These are phyloP conservation scores for Sphagnum tenellum DNA, from an alignment of 225 moss, liverwort and hornwort species.

Conservation along the genomic window DNA sequence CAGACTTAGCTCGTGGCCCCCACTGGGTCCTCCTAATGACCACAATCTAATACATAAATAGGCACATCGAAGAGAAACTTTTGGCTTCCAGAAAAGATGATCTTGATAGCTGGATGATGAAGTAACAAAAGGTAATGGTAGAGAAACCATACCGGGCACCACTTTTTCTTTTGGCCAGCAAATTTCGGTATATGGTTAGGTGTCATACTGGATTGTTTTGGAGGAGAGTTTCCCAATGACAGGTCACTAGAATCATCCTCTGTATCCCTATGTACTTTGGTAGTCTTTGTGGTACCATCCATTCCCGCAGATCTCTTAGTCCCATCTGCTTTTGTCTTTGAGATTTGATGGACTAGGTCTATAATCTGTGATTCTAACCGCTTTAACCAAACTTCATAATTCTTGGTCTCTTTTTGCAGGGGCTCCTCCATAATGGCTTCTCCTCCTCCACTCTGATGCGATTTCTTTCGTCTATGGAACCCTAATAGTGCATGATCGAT, in stretches of 20 bases:
- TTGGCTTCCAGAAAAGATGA: too few species aligned
- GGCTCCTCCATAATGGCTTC: neutral
- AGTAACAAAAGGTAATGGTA: too few species aligned
- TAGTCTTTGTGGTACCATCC: neutral
- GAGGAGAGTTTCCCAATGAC: neutral
- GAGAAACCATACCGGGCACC: too few species aligned
- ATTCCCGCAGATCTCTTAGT: neutral
- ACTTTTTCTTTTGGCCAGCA: too few species aligned
- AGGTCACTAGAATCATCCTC: constrained; percentile 3
- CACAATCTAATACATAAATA: too few species aligned
- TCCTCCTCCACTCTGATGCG: too few species aligned
- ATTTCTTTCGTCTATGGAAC: constrained; percentile 1
- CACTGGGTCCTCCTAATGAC: too few species aligned
- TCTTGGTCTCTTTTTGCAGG: neutral
- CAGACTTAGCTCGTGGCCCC: too few species aligned
- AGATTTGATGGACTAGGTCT: constrained; percentile 23
- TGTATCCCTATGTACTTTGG: neutral
- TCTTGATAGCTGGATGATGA: too few species aligned
- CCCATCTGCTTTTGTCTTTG: constrained; percentile 1
- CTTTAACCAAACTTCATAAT: constrained; percentile 7
- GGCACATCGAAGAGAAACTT: too few species aligned
- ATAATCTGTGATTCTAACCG: constrained; percentile 19
- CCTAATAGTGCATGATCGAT: neutral
- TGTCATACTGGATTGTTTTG: too few species aligned
- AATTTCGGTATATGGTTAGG: too few species aligned